phyloP scores from a whole-genome alignment of 2,329 filamentous ascomycete species.

The Ophiostoma sp. region DNA sequence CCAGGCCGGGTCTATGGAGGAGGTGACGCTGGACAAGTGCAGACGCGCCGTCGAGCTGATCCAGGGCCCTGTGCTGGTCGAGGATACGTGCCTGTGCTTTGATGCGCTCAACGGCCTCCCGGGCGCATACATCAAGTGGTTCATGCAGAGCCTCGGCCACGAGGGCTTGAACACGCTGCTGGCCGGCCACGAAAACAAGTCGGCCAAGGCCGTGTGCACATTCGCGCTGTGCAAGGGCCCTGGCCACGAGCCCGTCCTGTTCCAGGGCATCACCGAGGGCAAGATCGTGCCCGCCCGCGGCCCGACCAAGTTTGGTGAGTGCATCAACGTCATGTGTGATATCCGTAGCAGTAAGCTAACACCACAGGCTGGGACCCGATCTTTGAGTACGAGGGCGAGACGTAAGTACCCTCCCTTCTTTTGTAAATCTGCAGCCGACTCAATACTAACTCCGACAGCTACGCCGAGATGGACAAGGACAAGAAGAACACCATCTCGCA shows the following conservation, averaged over 20 bases:
- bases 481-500: constrained; percentile 93
- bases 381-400: constrained; percentile 89
- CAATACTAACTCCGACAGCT: constrained; percentile 39
- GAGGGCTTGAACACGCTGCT: constrained; percentile 85
- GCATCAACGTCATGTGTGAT: neutral
- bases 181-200: constrained; percentile 82
- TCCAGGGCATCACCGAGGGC: constrained; percentile 82
- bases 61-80: constrained; percentile 82
- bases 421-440: neutral
- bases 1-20: constrained; percentile 86
- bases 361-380: constrained; percentile 86
- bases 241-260: constrained; percentile 75
- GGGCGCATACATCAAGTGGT: constrained; percentile 97
- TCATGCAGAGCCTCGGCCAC: constrained; percentile 76
- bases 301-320: constrained; percentile 72
- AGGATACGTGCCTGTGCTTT: constrained; percentile 94
- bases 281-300: constrained; percentile 82
- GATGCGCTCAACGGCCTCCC: constrained; percentile 85
- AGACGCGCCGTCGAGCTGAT: constrained; percentile 75
- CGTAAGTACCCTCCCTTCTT: constrained; percentile 41
- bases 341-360: neutral
- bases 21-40: constrained; percentile 86
- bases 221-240: constrained; percentile 89
- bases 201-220: constrained; percentile 87
- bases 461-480: constrained; percentile 88